Evolutionary conservation across 129 eudicot species (phyloP), one percentile per base, ranked within the genome.

Genomic region (Lactuca sativa): DNA sequence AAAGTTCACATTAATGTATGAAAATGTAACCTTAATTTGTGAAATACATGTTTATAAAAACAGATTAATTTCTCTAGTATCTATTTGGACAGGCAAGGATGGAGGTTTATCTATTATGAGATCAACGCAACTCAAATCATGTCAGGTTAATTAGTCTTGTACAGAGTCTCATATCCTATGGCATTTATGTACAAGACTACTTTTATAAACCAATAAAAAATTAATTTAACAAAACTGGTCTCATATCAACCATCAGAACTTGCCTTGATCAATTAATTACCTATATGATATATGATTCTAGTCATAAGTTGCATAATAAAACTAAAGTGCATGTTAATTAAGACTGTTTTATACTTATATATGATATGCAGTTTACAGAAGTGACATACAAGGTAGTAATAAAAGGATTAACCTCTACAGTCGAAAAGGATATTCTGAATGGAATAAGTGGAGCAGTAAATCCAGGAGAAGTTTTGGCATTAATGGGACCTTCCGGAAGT

Each of bases 401-500:
- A 36, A 92, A 82, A 82, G 88, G 96, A 58, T 69, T 93, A 31
- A 76, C 95, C 3, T 76, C 89, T 8, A 78, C 88, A 9, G 84
- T 67, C 41, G 96, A 93, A 78, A 89, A 84, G 69, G 85, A 89
- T 5, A 86, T 89, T 62, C 49, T 93, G n/a, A 78, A 81, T 55
- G 96, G 96, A 60, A 89, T 93, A 49, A 81, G 77, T 11, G 98
- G 98, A 38, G 83, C 87, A 4, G 96, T 87, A 31, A 68, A 83
- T 74, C 98, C 98, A 5, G 98, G 96, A 17, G 98, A 93, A 69
- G 95, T 93, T 63, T 77, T 93, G 40, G 98, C 98, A 4, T 76
- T 93, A 41, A 93, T 93, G 98, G 98, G 98, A 13, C 98, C 98
- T 33, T 93, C 98, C 0, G 98, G 98, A 25, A 89, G 98, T 21